Evolutionary conservation across 2,329 filamentous ascomycete species (phyloP).

Genomic region (Hymenoscyphus occultus): DNA sequence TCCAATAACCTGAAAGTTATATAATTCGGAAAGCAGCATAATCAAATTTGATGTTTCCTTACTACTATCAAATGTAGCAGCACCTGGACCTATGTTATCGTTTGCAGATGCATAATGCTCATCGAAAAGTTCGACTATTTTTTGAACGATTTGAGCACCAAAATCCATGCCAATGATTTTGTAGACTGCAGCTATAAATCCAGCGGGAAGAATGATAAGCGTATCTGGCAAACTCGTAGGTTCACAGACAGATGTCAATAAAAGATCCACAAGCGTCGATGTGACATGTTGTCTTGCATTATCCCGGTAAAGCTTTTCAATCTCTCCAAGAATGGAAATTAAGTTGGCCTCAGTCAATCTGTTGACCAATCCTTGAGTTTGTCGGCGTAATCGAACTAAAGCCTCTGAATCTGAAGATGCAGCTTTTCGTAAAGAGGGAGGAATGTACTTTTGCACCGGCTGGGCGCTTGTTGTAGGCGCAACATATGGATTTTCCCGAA

Average conservation of each 20-base stretch:
- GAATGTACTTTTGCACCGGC: conserved; percentile 75
- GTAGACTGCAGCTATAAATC: conserved; percentile 84
- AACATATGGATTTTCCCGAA: conserved; percentile 84
- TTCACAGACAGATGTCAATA: conserved; percentile 78
- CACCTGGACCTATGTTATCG: conserved; percentile 34
- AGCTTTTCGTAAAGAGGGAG: conserved; percentile 73
- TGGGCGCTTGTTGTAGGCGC: conserved; percentile 57
- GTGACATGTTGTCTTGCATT: conserved; percentile 89
- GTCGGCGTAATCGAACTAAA: conserved; percentile 67
- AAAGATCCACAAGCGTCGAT: conserved; percentile 70
- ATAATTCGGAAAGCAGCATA: conserved; percentile 79
- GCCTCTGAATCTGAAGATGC: conserved; percentile 63
- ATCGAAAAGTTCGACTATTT: conserved; percentile 72
- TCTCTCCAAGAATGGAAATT: conserved; percentile 74
- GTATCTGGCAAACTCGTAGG: conserved; percentile 78
- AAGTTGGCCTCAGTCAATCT: conserved; percentile 89
- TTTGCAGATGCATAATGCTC: conserved; percentile 51
- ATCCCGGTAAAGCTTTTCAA: conserved; percentile 79
- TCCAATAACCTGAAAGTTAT: conserved; percentile 86
- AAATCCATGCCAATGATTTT: conserved; percentile 86
- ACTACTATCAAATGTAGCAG: conserved; percentile 29
- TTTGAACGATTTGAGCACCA: conserved; percentile 80
- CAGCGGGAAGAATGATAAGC: conserved; percentile 85
- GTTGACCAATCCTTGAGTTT: conserved; percentile 86
- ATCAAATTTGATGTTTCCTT: conserved; percentile 76